Conservation (phyloP, 805 yeast genomes). For the Yamadazyma philogaea region DNA sequence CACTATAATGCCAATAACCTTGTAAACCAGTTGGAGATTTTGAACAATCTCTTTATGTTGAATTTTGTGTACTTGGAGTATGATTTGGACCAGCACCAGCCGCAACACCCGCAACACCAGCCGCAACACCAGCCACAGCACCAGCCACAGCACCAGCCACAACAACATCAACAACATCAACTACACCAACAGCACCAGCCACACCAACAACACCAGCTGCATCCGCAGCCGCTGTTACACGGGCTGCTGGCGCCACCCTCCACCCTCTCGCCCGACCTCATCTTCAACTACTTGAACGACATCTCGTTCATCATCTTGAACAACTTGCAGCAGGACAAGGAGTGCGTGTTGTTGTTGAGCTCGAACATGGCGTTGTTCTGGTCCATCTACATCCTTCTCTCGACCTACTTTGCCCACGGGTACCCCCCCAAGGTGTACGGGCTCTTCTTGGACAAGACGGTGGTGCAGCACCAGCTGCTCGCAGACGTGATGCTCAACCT, state of each 20-base stretch:
- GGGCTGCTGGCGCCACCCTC: too few species aligned
- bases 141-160: too few species aligned
- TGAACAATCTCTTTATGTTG: slow-evolving; percentile 45
- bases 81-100: slow-evolving; percentile 22
- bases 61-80: slow-evolving; percentile 41
- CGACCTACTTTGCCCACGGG: slow-evolving; percentile 41
- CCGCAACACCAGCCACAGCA: too few species aligned
- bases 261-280: slow-evolving; percentile 32
- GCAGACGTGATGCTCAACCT: slow-evolving; percentile 22
- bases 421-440: slow-evolving; percentile 34
- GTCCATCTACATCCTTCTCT: slow-evolving; percentile 47
- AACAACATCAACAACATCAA: too few species aligned
- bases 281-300: slow-evolving; percentile 50
- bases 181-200: too few species aligned
- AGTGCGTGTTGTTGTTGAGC: slow-evolving; percentile 26
- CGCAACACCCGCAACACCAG: too few species aligned
- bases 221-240: too few species aligned
- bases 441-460: slow-evolving; percentile 17
- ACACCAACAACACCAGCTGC: too few species aligned
- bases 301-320: slow-evolving; percentile 41
- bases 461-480: slow-evolving; percentile 12
- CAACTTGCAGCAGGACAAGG: slow-evolving; percentile 23
- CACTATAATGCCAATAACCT: slow-evolving; percentile 22
- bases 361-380: slow-evolving; percentile 34
- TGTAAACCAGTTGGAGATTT: slow-evolving; percentile 25